Percentiles rank a stretch among this genome's conserved stretches.
phyloP scores from a whole-genome alignment of 2,329 filamentous ascomycete species.

The Aspergillus chevalieri region DNA sequence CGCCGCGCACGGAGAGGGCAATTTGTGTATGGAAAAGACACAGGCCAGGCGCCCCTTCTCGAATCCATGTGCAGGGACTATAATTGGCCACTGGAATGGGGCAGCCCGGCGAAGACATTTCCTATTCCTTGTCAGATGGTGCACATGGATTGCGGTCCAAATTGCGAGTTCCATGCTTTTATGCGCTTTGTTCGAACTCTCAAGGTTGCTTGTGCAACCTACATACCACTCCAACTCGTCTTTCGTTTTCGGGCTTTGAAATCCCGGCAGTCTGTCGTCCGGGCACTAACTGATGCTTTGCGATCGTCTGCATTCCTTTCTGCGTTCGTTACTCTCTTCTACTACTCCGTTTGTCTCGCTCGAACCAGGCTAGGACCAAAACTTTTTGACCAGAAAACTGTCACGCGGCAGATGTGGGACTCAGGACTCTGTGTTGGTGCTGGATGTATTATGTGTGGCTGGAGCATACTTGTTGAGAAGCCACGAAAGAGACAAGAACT shows the following conservation, averaged over 20 bases:
- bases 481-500: conserved; percentile 63
- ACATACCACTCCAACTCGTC: conserved; percentile 68
- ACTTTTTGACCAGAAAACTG: conserved; percentile 52
- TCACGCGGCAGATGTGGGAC: conserved; percentile 53
- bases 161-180: conserved; percentile 65
- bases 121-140: conserved; percentile 80
- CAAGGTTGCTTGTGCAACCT: conserved; percentile 68
- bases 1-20: conserved; percentile 58
- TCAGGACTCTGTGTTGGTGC: conserved; percentile 60
- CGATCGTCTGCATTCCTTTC: conserved; percentile 73
- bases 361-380: conserved; percentile 67
- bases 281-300: conserved; percentile 54
- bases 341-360: conserved; percentile 75
- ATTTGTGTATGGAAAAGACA: conserved; percentile 68
- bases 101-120: conserved; percentile 61
- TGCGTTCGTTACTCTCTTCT: conserved; percentile 71
- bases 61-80: conserved; percentile 67
- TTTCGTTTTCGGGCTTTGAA: conserved; percentile 51
- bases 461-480: conserved; percentile 71
- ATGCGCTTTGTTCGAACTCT: conserved; percentile 64
- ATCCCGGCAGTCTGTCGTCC: conserved; percentile 38
- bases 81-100: conserved; percentile 62
- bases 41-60: conserved; percentile 62
- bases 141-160: conserved; percentile 69
- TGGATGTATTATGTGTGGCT: conserved; percentile 71